Conservation (phyloP, 257 asterid species). For the Solanum phureja region DNA sequence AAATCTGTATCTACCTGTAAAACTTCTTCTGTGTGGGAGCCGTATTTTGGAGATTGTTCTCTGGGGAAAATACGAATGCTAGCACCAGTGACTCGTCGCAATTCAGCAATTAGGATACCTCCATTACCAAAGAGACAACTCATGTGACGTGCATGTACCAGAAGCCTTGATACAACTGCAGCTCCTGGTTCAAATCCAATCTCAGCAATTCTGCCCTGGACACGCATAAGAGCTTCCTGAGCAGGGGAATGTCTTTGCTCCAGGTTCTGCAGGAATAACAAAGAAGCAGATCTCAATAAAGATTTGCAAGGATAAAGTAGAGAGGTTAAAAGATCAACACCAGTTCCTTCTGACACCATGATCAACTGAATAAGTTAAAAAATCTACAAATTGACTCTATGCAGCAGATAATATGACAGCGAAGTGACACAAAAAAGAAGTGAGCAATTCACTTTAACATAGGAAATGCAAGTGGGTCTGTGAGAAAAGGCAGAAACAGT, state of each 20-base stretch:
- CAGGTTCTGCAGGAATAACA: conserved; percentile 1
- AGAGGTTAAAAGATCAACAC: neutral
- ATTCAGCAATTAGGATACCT: conserved; percentile 6
- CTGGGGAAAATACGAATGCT: conserved; percentile 9
- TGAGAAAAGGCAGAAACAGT: neutral
- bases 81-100: conserved; percentile 14
- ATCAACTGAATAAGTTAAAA: neutral
- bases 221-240: conserved; percentile 17
- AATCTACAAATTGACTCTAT: neutral
- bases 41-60: conserved; percentile 14
- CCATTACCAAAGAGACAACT: conserved; percentile 9
- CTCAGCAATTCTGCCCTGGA: conserved; percentile 11
- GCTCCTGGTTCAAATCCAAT: conserved; percentile 17
- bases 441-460: neutral
- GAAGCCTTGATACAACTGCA: conserved; percentile 17
- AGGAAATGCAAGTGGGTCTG: neutral
- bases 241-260: conserved; percentile 20
- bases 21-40: conserved; percentile 14
- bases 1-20: conserved; percentile 7
- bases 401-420: neutral
- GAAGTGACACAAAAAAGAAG: neutral
- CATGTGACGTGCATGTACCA: conserved; percentile 9
- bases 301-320: neutral
- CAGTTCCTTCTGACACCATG: neutral
- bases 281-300: neutral